These are phyloP conservation scores for Leccinum olivaceopallidum DNA, from an alignment of 768 basidiomycete species.

Conservation along the genomic window DNA sequence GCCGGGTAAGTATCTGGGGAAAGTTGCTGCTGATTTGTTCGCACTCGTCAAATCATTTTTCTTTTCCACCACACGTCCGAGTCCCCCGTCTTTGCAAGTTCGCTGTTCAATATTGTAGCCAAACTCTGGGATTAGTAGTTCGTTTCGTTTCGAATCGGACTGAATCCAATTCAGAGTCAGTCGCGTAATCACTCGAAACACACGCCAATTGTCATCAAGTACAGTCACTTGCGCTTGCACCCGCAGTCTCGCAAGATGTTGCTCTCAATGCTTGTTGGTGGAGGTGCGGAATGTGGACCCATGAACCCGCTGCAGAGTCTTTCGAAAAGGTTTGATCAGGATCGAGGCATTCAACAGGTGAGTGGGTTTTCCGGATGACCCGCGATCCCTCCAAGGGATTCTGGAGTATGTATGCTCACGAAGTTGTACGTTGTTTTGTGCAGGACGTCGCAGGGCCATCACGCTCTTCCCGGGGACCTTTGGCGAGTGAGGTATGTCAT, in stretches of 20 bases:
- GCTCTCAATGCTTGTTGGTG: constrained; percentile 71
- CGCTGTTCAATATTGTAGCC: background rate
- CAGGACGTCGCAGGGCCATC: constrained; percentile 72
- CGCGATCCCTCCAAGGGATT: background rate
- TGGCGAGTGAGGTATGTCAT: constrained; percentile 59
- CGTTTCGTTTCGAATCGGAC: background rate
- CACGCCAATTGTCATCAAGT: background rate
- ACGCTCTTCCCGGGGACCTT: constrained; percentile 31
- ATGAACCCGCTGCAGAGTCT: constrained; percentile 80
- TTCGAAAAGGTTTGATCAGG: constrained; percentile 75
- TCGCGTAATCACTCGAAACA: background rate
- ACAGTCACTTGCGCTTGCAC: background rate
- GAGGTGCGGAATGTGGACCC: constrained; percentile 78
- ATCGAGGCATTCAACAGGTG: constrained; percentile 80
- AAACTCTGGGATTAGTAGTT: background rate
- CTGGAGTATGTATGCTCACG: background rate
- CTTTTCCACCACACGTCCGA: background rate
- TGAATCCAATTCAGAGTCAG: background rate
- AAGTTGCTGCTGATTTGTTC: background rate
- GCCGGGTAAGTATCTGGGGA: background rate
- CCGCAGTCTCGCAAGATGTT: constrained; percentile 47
- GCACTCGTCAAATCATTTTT: background rate
- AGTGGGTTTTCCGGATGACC: constrained; percentile 16
- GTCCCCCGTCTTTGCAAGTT: background rate
- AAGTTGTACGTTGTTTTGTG: background rate